Evolutionary conservation across 2,329 filamentous ascomycete genomes (phyloP), one percentile per base, ranked within the genome.

Genomic region (Lachnellula cervina): DNA sequence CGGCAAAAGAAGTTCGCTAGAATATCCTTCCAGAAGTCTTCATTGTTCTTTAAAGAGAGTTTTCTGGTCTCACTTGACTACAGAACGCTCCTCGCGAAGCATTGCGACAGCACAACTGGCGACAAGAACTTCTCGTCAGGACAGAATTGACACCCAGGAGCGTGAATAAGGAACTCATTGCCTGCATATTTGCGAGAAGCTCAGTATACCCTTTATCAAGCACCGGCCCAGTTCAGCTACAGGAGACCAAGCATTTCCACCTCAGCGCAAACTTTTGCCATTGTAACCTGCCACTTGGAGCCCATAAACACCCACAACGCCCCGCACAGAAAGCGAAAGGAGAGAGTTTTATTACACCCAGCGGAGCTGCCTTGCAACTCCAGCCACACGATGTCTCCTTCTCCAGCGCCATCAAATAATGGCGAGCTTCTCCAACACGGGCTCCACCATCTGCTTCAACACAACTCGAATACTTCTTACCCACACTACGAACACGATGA

Each of bases 381-480:
- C n/a, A 47, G 28, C 49, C 53, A 51, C 40, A 35, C 48, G 17
- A 68, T 68, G 65, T 51, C 65, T 42, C 54, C 55, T 35, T 64
- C 64, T 53, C 61, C 67, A 25, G 78, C 79, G 56, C 73, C 75
- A 52, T 73, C 73, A 19, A 68, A 68, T 52, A 66, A 66, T 54
- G 68, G 68, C 55, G 73, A 75, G 45, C 59, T 68, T 28, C 69
- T 75, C 25, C 71, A 74, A n/a, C 69, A 71, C 55, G 72, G 73
- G 40, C 71, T 77, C 56, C 71, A 74, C 48, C 72, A 77, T 21
- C 61, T 78, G 28, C 66, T 75, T 49, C 72, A 76, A 55, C 74
- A 78, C 60, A 78, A 78, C 64, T 65, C 70, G 42, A 65, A 62
- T 40, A 66, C 61, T 25, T 56, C 64, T 19, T 69, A 61, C 50